Percentiles rank a stretch among this genome's conserved stretches.
phyloP scores from a whole-genome alignment of 352 stramenopile genomes.

The Phytophthora aleatoria region DNA sequence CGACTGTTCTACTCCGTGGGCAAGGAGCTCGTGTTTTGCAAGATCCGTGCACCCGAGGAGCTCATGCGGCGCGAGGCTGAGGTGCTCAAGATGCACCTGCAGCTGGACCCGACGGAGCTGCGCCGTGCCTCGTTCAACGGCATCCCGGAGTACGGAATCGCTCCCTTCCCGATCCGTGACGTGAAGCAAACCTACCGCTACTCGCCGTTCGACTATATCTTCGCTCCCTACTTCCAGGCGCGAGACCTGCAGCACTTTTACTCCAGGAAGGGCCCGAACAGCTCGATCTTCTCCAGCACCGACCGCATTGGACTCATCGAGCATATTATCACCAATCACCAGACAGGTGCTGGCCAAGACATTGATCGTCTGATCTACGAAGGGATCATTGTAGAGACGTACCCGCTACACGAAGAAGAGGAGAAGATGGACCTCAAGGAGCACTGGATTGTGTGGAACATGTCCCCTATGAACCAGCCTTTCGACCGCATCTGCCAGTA shows the following conservation, averaged over 20 bases:
- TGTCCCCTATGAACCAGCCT: conserved; percentile 75
- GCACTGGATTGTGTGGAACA: conserved; percentile 75
- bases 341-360: conserved; percentile 65
- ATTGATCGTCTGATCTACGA: conserved; percentile 82
- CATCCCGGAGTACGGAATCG: conserved; percentile 72
- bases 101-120: conserved; percentile 69
- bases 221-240: conserved; percentile 78
- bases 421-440: conserved; percentile 63
- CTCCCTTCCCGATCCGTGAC: conserved; percentile 82
- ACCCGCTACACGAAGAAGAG: conserved; percentile 77
- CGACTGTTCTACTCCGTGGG: conserved; percentile 78
- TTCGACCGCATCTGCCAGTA: conserved; percentile 86
- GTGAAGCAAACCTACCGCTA: conserved; percentile 80
- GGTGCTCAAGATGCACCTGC: conserved; percentile 74
- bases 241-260: conserved; percentile 74
- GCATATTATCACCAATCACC: conserved; percentile 82
- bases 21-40: conserved; percentile 78
- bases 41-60: conserved; percentile 79
- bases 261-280: conserved; percentile 56
- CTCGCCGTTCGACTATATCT: conserved; percentile 86
- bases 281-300: conserved; percentile 76
- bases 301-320: conserved; percentile 84
- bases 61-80: conserved; percentile 75
- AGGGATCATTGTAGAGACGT: conserved; percentile 75
- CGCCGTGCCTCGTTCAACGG: conserved; percentile 67